Evolutionary conservation across 768 basidiomycete species (phyloP), one percentile per base, ranked within the genome.

Genomic region (Leucocoprinus sp.): DNA sequence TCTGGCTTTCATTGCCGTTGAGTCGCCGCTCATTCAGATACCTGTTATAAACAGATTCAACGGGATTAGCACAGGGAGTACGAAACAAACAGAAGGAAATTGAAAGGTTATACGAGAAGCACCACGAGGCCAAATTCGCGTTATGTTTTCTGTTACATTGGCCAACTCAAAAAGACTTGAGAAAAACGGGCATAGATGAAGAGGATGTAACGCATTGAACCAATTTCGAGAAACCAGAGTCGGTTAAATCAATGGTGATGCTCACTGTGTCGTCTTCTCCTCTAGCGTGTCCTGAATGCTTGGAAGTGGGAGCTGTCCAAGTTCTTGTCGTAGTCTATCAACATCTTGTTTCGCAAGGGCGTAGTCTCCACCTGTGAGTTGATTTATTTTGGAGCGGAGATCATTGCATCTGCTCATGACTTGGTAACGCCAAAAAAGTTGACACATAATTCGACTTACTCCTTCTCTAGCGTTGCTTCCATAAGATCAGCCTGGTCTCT

Each of bases 291-390:
- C 65, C 54, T 90, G 85, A 36, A 91, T 54, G 54, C 72, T 80
- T 2, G 85, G 86, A 9, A 89, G 61, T 2, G 88, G 79, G 0
- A 76, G 65, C 53, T 90, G 82, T 0, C 86, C 88, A 5, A 91
- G 76, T 57, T 91, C 87, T 42, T 69, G 68, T 31, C 88, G 76
- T 36, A 91, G 67, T 42, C 74, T 65, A 57, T 91, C 88, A 37
- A 91, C 88, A 50, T 90, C 86, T 22, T 62, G 62, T 59, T 90
- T 90, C 4, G 87, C 81, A 6, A 64, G 60, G 11, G 82, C 69
- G 56, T 91, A 91, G 52, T 89, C 87, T 27, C 81, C 82, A 37
- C 86, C 85, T 17, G 82, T 79, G 8, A 91, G 68, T 9, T 64
- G 61, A 28, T 68, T 64, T 50, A 91, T 88, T 61, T 84, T 84